phyloP scores from a whole-genome alignment of 768 basidiomycete genomes.

The Suillus placidus region DNA sequence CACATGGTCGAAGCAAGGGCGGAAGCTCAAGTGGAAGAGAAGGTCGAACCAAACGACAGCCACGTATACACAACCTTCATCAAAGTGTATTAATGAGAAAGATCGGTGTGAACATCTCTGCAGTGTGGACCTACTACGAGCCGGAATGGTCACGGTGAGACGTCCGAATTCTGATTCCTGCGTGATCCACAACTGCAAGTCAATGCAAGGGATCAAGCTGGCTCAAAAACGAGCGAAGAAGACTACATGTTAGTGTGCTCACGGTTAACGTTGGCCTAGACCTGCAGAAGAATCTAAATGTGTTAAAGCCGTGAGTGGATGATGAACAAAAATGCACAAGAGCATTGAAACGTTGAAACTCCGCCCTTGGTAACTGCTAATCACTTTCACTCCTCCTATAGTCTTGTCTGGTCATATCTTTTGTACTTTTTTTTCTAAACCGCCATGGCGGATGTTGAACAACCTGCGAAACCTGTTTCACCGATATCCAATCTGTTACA shows the following conservation, averaged over 20 bases:
- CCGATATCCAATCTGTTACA: constrained; percentile 75
- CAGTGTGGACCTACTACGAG: not conserved
- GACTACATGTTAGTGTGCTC: not conserved
- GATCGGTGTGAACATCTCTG: not conserved
- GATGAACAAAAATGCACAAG: not conserved
- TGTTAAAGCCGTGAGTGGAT: not conserved
- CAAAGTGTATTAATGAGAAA: not conserved
- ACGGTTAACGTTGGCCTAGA: not conserved
- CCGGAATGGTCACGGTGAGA: not conserved
- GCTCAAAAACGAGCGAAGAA: not conserved
- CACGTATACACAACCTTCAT: not conserved
- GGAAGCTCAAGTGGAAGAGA: not conserved
- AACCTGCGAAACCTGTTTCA: constrained; percentile 43
- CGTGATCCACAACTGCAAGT: not conserved
- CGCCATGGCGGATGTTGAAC: constrained; percentile 23
- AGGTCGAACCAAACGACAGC: not conserved
- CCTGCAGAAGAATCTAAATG: not conserved
- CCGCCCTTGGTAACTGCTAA: constrained; percentile 1
- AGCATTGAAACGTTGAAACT: constrained; percentile 5
- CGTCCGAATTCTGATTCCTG: not conserved
- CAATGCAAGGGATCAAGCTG: not conserved
- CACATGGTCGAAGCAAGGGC: not conserved
- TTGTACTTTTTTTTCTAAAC: constrained; percentile 2
- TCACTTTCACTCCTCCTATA: constrained; percentile 3
- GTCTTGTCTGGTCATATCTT: constrained; percentile 3